Evolutionary conservation across 345 rosid genomes (phyloP).

Genomic region (Xanthoceras sorbifolium): DNA sequence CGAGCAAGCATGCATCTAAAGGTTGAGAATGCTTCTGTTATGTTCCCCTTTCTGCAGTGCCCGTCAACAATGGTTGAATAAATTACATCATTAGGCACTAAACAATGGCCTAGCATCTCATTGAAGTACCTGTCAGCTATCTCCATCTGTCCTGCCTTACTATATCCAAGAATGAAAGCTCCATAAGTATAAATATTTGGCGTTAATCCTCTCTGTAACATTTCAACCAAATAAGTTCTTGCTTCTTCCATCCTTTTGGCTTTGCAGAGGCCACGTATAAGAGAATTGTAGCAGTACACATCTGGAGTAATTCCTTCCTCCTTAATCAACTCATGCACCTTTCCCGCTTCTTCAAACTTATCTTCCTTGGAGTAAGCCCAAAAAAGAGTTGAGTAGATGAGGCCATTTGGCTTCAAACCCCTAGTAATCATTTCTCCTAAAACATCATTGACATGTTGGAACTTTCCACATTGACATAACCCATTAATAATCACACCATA

Average conservation of each 20-base stretch:
- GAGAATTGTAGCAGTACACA: slow-evolving; percentile 34
- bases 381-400: slow-evolving; percentile 31
- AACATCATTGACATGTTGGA: slow-evolving; percentile 17
- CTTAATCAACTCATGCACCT: slow-evolving; percentile 24
- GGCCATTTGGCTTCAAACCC: slow-evolving; percentile 35
- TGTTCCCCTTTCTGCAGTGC: slow-evolving; percentile 34
- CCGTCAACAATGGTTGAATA: slow-evolving; percentile 30
- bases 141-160: slow-evolving; percentile 31
- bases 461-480: slow-evolving; percentile 23
- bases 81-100: slow-evolving; percentile 25
- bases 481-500: slow-evolving; percentile 28
- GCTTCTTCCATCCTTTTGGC: slow-evolving; percentile 40
- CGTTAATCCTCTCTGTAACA: slow-evolving; percentile 31
- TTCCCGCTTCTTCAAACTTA: slow-evolving; percentile 27
- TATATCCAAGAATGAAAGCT: slow-evolving; percentile 32
- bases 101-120: slow-evolving; percentile 35
- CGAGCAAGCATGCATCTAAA: slow-evolving; percentile 31
- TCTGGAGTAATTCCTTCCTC: slow-evolving; percentile 26
- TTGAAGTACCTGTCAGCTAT: slow-evolving; percentile 28
- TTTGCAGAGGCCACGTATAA: slow-evolving; percentile 38
- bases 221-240: slow-evolving; percentile 26
- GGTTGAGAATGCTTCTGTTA: slow-evolving; percentile 21
- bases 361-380: slow-evolving; percentile 21
- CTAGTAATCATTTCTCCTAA: slow-evolving; percentile 24
- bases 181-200: slow-evolving; percentile 37